Base-by-base conservation (phyloP, 768 basidiomycete genomes). In the Mycena filopes region DNA sequence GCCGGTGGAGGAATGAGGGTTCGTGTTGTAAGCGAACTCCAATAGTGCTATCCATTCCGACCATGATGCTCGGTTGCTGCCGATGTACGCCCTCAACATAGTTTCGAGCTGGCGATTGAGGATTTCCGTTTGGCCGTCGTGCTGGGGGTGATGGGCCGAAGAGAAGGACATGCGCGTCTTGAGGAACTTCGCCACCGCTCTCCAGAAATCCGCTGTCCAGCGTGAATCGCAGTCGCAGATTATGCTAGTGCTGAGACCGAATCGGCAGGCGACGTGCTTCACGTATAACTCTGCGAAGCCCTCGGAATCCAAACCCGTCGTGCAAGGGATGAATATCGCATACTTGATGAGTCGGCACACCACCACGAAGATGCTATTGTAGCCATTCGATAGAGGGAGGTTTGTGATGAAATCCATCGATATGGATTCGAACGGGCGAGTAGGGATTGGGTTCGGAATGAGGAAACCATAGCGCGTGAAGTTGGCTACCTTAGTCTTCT, bases 121-220 rank as follows among this genome's bases (percentile, higher is more conserved):
- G 6, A 69, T 55, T 54, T 79, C 75, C 8, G 76, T 77, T 42
- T 76, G 76, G 0, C 78, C 76, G 50, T 78, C 73, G 16, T 73
- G 66, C 42, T 78, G 71, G 0, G 76, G 78, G 42, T 79, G 79
- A 46, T 50, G 56, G 0, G 66, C 55, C 0, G 66, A 53, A 7
- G 67, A 54, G 4, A 58, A 41, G 0, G 42, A 21, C 53, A 63
- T 53, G 3, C 55, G 25, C 0, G 48, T 51, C 28, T 42, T 50
- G 26, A 68, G 21, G 36, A 26, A 31, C 38, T 29, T 59, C 0
- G 43, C 36, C 2, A 65, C 51, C 26, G 33, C 56, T 16, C 18
- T 43, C 55, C 62, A 68, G 23, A 68, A 64, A 7, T 51, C 46
- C 0, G 48, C 31, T 1, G 48, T 47, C 67, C 67, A 68, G 15